Percentiles rank a stretch among this genome's conserved stretches.
Evolutionary conservation across 169 alveolate species (phyloP).

Genomic region (Eimeria brunetti): DNA sequence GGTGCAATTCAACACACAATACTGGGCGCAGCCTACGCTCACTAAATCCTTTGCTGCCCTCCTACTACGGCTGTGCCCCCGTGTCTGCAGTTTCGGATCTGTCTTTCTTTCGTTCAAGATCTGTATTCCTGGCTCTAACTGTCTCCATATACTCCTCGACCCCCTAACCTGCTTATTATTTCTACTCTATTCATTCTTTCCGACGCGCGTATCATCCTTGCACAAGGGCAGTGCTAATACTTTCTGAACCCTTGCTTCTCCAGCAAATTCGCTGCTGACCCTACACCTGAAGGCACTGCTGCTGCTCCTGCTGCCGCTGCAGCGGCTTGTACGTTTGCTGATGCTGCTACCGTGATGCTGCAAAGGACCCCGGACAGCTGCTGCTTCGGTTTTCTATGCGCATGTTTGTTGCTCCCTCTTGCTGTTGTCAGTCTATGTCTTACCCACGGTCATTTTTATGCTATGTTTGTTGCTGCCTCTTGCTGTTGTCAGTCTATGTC

Average conservation of each 20-base stretch:
- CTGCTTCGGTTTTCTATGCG: not conserved
- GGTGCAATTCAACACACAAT: too few species aligned
- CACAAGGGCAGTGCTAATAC: not conserved
- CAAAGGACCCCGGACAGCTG: not conserved
- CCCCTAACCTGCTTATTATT: not conserved
- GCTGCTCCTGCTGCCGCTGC: not conserved
- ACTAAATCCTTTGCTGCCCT: too few species aligned
- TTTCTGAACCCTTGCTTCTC: not conserved
- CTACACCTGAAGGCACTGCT: not conserved
- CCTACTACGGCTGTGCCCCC: not conserved
- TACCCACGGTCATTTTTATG: too few species aligned
- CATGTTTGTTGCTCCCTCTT: not conserved
- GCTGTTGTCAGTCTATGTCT: too few species aligned
- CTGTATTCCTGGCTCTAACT: not conserved
- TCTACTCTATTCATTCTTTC: not conserved
- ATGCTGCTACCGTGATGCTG: not conserved
- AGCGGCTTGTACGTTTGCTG: not conserved
- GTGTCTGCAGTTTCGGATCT: not conserved
- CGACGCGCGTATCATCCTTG: not conserved
- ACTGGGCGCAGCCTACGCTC: too few species aligned
- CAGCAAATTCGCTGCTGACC: too few species aligned
- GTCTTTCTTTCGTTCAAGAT: not conserved
- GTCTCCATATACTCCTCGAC: not conserved
- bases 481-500: too few species aligned
- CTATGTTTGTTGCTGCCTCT: too few species aligned